A percentile compares a stretch with the other conserved stretches of the same genome.
Conservation (phyloP, 2,329 filamentous ascomycete species). For the Diaporthe sp. region DNA sequence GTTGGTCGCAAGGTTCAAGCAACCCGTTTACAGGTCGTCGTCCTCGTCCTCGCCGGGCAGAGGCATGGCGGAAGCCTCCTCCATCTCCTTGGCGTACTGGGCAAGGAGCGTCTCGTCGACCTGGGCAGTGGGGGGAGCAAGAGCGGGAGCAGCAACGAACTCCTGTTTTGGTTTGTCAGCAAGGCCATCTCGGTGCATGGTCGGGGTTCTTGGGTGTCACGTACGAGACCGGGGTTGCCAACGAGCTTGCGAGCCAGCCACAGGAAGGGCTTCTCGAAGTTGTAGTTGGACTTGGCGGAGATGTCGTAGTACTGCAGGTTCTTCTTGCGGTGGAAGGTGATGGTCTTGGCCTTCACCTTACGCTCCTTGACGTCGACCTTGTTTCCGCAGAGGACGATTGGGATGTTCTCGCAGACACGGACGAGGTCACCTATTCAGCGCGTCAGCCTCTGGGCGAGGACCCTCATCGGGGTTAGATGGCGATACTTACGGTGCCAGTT, state of each 20-base stretch:
- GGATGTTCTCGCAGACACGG: slow-evolving; percentile 99
- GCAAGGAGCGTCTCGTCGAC: slow-evolving; percentile 87
- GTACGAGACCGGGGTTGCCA: slow-evolving; percentile 86
- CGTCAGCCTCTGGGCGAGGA: slow-evolving; percentile 34
- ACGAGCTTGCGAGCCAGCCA: slow-evolving; percentile 99
- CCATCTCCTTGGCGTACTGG: slow-evolving; percentile 91
- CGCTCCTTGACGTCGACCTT: slow-evolving; percentile 99
- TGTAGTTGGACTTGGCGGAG: slow-evolving; percentile 99
- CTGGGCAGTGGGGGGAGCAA: slow-evolving; percentile 91
- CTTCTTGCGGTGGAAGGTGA: slow-evolving; percentile 99
- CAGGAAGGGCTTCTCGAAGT: slow-evolving; percentile 99
- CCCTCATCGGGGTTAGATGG: background rate
- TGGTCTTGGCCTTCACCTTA: slow-evolving; percentile 99
- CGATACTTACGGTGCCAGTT: slow-evolving; percentile 98
- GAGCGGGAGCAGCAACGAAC: slow-evolving; percentile 94
- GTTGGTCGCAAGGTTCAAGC: slow-evolving; percentile 6
- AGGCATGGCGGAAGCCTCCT: slow-evolving; percentile 80
- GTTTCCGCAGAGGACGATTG: slow-evolving; percentile 98
- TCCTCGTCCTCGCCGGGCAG: slow-evolving; percentile 96
- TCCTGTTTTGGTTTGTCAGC: slow-evolving; percentile 69
- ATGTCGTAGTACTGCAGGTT: slow-evolving; percentile 99
- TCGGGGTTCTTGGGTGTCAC: slow-evolving; percentile 46
- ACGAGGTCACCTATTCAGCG: slow-evolving; percentile 83
- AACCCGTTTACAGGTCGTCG: slow-evolving; percentile 65
- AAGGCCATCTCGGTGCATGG: background rate